phyloP scores from a whole-genome alignment of 495 filamentous ascomycete genomes.

The Hypoxylon subgilvum region DNA sequence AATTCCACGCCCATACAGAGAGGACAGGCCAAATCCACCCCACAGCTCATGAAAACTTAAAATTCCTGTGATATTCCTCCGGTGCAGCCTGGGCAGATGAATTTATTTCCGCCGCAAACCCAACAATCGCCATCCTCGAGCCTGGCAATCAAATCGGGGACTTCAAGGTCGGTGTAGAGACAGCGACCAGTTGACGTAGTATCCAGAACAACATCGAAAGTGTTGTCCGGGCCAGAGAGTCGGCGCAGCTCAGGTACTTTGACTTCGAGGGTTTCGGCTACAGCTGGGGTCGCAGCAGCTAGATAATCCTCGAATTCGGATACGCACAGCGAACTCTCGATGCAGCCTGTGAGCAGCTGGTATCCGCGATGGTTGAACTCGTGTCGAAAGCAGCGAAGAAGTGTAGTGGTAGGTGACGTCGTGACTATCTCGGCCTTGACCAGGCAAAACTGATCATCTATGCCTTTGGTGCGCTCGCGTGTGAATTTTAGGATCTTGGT shows the following conservation, averaged over 20 bases:
- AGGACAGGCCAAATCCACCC: conserved; percentile 15
- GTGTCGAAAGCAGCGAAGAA: conserved; percentile 15
- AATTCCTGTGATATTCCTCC: conserved; percentile 5
- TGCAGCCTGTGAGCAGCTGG: not conserved
- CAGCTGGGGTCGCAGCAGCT: not conserved
- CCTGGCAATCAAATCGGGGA: conserved; percentile 11
- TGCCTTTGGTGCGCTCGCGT: not conserved
- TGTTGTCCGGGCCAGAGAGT: conserved; percentile 3
- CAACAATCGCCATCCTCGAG: conserved; percentile 4
- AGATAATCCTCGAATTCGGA: not conserved
- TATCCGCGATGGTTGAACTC: not conserved
- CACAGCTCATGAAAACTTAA: conserved; percentile 10
- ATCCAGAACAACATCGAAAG: conserved; percentile 6
- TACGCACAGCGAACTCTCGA: not conserved
- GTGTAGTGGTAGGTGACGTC: conserved; percentile 1
- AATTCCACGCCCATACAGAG: conserved; percentile 13
- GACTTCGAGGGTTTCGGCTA: not conserved
- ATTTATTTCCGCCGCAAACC: conserved; percentile 5
- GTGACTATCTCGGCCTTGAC: conserved; percentile 10
- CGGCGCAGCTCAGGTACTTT: conserved; percentile 5
- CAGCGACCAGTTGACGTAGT: conserved; percentile 1
- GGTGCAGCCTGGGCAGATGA: conserved; percentile 18
- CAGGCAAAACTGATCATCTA: not conserved
- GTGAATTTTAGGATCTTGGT: conserved; percentile 9
- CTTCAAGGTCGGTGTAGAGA: conserved; percentile 4